Evolutionary conservation across 495 filamentous ascomycete genomes (phyloP), one percentile per base, ranked within the genome.

Genomic region (Penicillium goetzii): DNA sequence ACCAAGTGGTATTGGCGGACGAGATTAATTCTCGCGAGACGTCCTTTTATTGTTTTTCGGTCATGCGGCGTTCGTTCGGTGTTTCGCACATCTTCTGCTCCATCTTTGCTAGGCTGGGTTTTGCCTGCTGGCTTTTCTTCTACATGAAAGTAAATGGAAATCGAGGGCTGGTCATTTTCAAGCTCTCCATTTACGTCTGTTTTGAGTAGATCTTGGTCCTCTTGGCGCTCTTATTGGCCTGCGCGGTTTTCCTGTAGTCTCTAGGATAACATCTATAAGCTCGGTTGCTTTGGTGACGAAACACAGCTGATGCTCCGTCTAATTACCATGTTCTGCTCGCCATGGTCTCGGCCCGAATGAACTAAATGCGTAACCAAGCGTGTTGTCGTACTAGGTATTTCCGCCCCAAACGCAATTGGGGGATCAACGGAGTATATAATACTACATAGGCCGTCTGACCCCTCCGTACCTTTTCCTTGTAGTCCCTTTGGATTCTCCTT

Each of bases 51-150:
- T 62, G 43, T 58, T 58, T 55, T 62, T 53, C 59, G 66, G 59
- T 60, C 60, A 66, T 59, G 56, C 59, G 71, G 71, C 71, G 71
- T 74, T 72, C 56, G 28, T 59, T 71, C 53, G 71, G 71, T 62
- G 69, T 74, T 72, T 11, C 69, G 47, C 60, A 59, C 62, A 70
- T 68, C 63, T 67, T 50, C 33, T 61, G 62, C 34, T 61, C 21
- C 36, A 26, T 34, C 25, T 68, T 70, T 65, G 66, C 66, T 69
- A 63, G 62, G 62, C 57, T 61, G 56, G 34, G 51, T 57, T 58
- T 58, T 28, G 43, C 62, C 54, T 66, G 55, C 40, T 69, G 55
- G 60, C 65, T 65, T 50, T 41, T 58, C 28, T 56, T 56, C 17
- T 41, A 15, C 23, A 55, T 36, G 55, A 57, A 68, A 62, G 51